phyloP scores from a whole-genome alignment of 306 rosid genomes.

The Rubus idaeus region DNA sequence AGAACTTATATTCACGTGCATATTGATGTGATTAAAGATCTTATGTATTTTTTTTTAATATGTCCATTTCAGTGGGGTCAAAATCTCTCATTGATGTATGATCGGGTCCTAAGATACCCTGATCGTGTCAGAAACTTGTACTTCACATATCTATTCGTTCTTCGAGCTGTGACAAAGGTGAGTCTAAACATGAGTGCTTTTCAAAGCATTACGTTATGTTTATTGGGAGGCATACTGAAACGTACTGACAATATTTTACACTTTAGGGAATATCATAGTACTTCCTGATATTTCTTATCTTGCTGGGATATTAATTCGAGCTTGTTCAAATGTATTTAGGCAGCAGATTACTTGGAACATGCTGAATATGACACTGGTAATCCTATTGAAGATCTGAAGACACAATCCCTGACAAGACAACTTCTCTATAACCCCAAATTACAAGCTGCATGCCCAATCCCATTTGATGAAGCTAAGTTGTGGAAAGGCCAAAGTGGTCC shows the following conservation, averaged over 20 bases:
- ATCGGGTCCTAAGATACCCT: constrained; percentile 76
- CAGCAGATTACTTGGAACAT: constrained; percentile 83
- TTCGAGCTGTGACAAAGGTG: constrained; percentile 95
- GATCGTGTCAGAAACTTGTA: constrained; percentile 92
- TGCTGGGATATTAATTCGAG: constrained; percentile 23
- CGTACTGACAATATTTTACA: background rate
- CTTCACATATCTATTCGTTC: constrained; percentile 90
- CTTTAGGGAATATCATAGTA: background rate
- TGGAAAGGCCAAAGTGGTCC: constrained; percentile 98
- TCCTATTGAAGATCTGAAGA: constrained; percentile 68
- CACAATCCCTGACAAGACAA: constrained; percentile 77
- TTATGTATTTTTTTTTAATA: background rate
- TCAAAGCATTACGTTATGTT: background rate
- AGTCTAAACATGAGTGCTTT: constrained; percentile 27
- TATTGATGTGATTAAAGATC: constrained; percentile 11
- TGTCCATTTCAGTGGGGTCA: constrained; percentile 78
- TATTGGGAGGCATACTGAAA: background rate
- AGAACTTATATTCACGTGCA: background rate
- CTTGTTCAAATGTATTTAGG: constrained; percentile 49
- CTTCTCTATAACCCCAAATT: constrained; percentile 71
- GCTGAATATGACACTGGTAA: constrained; percentile 92
- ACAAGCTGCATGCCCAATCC: constrained; percentile 96
- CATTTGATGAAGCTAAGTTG: constrained; percentile 95
- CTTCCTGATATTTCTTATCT: background rate
- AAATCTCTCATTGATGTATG: constrained; percentile 72